Evolutionary conservation across 305 asterid genomes (phyloP).

Genomic region (Fraxinus nigra): DNA sequence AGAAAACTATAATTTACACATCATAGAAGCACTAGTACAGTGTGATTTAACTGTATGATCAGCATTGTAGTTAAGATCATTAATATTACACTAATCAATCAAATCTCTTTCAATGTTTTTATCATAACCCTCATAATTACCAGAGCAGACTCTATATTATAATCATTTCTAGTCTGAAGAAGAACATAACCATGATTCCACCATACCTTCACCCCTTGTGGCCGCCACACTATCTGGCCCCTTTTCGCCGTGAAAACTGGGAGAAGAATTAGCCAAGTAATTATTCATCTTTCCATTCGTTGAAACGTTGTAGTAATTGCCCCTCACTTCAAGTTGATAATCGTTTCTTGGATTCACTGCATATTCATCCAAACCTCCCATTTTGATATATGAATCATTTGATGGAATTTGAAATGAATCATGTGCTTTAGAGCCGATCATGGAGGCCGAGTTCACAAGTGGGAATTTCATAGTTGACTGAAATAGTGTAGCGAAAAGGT

Average conservation of each 20-base stretch:
- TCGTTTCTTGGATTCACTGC: neutral
- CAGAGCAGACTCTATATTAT: conserved; percentile 27
- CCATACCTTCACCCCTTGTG: conserved; percentile 54
- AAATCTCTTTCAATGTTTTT: conserved; percentile 22
- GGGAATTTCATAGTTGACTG: conserved; percentile 21
- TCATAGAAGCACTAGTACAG: conserved; percentile 35
- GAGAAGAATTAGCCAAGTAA: conserved; percentile 20
- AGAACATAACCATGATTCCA: conserved; percentile 66
- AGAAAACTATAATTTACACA: conserved; percentile 53
- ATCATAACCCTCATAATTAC: conserved; percentile 40
- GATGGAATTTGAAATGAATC: conserved; percentile 23
- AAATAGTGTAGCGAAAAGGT: conserved; percentile 27
- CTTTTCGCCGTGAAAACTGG: conserved; percentile 32
- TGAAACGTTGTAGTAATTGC: conserved; percentile 19
- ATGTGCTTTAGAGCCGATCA: conserved; percentile 21
- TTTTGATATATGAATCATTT: conserved; percentile 14
- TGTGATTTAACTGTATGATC: conserved; percentile 26
- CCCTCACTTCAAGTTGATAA: conserved; percentile 14
- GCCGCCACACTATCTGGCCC: conserved; percentile 31
- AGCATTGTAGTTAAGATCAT: conserved; percentile 37
- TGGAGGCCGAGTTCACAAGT: conserved; percentile 15
- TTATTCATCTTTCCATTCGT: conserved; percentile 25
- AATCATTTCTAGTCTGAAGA: conserved; percentile 56
- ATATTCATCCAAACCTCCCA: conserved; percentile 26
- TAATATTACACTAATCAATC: conserved; percentile 27